These are phyloP conservation scores for Saccharomyces hybrid DNA, from an alignment of 1,139 yeast species.

Conservation along the genomic window DNA sequence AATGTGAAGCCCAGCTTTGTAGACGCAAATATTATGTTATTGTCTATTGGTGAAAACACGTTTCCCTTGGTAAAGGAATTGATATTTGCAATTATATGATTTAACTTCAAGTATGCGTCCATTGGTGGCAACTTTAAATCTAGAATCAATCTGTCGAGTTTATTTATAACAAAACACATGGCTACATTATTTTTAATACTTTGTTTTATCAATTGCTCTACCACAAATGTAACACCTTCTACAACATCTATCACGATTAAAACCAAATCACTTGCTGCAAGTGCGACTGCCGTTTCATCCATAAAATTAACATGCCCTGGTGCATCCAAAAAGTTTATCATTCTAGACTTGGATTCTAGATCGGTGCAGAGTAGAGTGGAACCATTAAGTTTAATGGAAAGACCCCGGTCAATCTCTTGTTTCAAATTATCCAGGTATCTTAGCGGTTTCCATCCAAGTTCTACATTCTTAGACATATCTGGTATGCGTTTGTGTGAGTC, in stretches of 20 bases:
- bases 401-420: constrained; percentile 63
- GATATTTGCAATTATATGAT: constrained; percentile 54
- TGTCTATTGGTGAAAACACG: constrained; percentile 50
- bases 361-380: constrained; percentile 57
- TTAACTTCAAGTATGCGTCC: constrained; percentile 66
- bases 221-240: constrained; percentile 57
- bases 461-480: constrained; percentile 26
- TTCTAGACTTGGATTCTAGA: constrained; percentile 47
- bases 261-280: constrained; percentile 57
- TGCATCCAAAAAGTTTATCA: constrained; percentile 64
- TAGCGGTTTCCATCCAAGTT: constrained; percentile 30
- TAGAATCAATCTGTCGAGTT: constrained; percentile 71
- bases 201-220: constrained; percentile 21
- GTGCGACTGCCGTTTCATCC: constrained; percentile 61
- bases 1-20: constrained; percentile 56
- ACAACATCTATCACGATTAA: constrained; percentile 73
- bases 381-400: constrained; percentile 59
- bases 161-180: constrained; percentile 62
- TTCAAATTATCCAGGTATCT: constrained; percentile 61
- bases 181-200: constrained; percentile 35
- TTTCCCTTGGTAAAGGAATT: constrained; percentile 41
- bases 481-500: constrained; percentile 51
- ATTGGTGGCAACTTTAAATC: constrained; percentile 70
- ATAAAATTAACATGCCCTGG: constrained; percentile 88
- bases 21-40: constrained; percentile 72